Percentiles rank a stretch among this genome's conserved stretches.
These are phyloP conservation scores for Trichoderma erinaceum DNA, from an alignment of 495 filamentous ascomycete species.

Conservation along the genomic window DNA sequence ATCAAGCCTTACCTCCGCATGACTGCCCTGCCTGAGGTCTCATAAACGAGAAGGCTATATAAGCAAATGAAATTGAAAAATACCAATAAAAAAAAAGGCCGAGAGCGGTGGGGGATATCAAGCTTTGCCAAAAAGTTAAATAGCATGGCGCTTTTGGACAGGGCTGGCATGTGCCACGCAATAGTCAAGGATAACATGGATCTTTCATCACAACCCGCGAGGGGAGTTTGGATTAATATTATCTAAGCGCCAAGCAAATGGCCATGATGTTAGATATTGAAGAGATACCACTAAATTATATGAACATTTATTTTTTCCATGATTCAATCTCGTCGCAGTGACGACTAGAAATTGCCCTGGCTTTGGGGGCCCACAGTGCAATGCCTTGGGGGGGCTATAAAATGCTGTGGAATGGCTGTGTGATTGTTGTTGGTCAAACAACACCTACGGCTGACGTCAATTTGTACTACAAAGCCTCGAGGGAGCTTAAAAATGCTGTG, in stretches of 20 bases:
- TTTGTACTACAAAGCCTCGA: no score
- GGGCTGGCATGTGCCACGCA: background rate
- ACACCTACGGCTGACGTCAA: no score
- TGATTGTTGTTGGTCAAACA: no score
- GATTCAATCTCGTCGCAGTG: background rate
- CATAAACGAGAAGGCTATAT: conserved; percentile 12
- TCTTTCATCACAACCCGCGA: background rate
- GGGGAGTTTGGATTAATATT: background rate
- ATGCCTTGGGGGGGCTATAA: no score
- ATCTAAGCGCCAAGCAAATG: background rate
- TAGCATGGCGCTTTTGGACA: background rate
- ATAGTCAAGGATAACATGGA: background rate
- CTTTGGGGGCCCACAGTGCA: no score
- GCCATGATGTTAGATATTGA: background rate
- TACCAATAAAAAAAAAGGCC: background rate
- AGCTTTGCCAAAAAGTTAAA: background rate
- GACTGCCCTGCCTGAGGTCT: conserved; percentile 55
- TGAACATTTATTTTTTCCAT: background rate
- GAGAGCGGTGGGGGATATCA: no score
- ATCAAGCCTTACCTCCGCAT: conserved; percentile 91
- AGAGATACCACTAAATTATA: background rate
- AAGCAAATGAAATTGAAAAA: background rate
- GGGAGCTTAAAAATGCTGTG: no score
- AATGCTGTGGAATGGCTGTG: no score
- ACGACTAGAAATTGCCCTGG: background rate